Base-by-base conservation (phyloP, 2,329 filamentous ascomycete species). In the Plenodomus lindquistii region DNA sequence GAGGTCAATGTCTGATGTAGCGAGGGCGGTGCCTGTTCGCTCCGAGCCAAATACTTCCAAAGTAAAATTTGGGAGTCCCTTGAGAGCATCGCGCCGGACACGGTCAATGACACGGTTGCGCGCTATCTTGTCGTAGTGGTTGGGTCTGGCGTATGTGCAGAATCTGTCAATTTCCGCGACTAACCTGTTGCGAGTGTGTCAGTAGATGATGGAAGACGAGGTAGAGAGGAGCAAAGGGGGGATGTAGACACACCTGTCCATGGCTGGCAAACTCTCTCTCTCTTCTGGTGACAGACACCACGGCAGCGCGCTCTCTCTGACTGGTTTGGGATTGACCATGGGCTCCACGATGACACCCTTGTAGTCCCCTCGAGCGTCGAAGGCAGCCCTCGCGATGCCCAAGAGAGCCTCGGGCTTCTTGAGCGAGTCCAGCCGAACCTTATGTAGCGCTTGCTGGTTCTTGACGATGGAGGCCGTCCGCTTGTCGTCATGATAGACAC, bases 1-100 rank as follows among this genome's bases (percentile, higher is more conserved):
- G 73, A 79, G 50, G 59, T 85, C 80, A 11, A 86, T 71, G 62
- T 81, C 79, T 6, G 84, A 86, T 35, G 74, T 72, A 21, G 78
- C 74, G 44, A 78, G 61, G 0, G 78, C 77, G 29, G 85, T 66
- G 8, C 81, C 80, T 13, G 77, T 83, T 10, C 68, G 65, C 46
- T 79, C 73, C 8, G 82, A 85, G 16, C 83, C 83, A 48, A 81
- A 79, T 2, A 80, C 51, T 48, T 79, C 72, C 6, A 75, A 69
- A 9, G 40, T 36, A 18, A 61, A 50, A 16, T 55, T 39, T 53
- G 66, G 54, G 39, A 75, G 31, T n/a, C 8, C 16, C 3, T 47
- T 1, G 42, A 37, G 50, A 10, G 60, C 52, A 20, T 60, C 48
- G 8, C 24, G 63, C 40, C 46, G 56, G 44, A 65, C 59, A 46